Conservation (phyloP, 108 stramenopile genomes). For the Fragilaria crotonensis region DNA sequence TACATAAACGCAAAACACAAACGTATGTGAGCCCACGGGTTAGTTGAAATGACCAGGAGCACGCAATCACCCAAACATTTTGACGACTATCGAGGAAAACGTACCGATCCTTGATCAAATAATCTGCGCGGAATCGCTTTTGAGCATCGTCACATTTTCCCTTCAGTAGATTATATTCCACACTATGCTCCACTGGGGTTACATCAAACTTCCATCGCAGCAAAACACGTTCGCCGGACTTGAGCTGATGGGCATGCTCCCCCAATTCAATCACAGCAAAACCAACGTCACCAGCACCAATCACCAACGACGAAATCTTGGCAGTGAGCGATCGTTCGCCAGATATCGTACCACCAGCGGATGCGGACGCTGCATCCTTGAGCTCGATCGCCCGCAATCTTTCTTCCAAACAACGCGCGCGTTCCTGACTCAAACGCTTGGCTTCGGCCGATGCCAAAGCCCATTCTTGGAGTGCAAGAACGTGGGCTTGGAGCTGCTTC, state of each 20-base stretch:
- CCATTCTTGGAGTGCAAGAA: constrained; percentile 81
- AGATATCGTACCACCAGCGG: not conserved
- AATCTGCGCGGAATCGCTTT: constrained; percentile 47
- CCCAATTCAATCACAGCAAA: constrained; percentile 34
- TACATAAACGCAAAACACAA: not conserved
- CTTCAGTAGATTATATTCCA: constrained; percentile 71
- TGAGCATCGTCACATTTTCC: constrained; percentile 52
- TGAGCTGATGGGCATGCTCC: constrained; percentile 14
- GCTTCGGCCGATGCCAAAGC: constrained; percentile 76
- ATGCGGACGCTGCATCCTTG: constrained; percentile 4
- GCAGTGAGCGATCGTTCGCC: constrained; percentile 41
- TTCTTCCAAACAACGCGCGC: constrained; percentile 54
- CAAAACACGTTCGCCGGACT: constrained; percentile 41
- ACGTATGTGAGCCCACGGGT: not conserved
- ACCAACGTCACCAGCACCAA: constrained; percentile 72
- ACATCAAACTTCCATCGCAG: constrained; percentile 85
- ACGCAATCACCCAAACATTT: no score
- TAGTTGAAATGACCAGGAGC: no score
- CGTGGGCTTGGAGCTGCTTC: constrained; percentile 66
- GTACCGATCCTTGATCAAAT: constrained; percentile 28
- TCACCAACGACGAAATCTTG: constrained; percentile 59
- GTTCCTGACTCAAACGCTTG: constrained; percentile 56
- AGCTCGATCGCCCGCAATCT: constrained; percentile 27
- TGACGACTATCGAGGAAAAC: not conserved
- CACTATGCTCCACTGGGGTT: constrained; percentile 49